Evolutionary conservation across 805 yeast genomes (phyloP).

Genomic region (Spathaspora girioi): DNA sequence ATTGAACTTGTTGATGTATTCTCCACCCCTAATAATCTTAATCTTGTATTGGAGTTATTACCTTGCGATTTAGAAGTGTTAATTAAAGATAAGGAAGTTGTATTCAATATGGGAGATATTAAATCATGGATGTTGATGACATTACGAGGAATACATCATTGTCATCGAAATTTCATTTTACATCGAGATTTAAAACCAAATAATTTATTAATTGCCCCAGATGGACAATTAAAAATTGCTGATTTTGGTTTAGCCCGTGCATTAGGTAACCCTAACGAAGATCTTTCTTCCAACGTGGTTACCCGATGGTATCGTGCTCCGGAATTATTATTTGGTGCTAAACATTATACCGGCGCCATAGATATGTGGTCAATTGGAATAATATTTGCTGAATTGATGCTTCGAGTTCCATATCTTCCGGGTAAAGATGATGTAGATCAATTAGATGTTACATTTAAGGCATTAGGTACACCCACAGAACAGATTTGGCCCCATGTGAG

Average conservation of each 20-base stretch:
- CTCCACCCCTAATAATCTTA: conserved; percentile 60
- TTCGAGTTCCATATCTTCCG: conserved; percentile 91
- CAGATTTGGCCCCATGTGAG: conserved; percentile 88
- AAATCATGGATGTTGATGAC: conserved; percentile 96
- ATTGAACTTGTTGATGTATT: conserved; percentile 89
- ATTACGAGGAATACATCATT: conserved; percentile 88
- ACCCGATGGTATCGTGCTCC: conserved; percentile 98
- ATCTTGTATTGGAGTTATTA: conserved; percentile 86
- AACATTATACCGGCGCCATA: conserved; percentile 42
- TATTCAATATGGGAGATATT: conserved; percentile 82
- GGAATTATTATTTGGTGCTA: conserved; percentile 42
- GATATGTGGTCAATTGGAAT: conserved; percentile 46
- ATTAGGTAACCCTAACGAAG: conserved; percentile 68
- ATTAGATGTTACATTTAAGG: conserved; percentile 87
- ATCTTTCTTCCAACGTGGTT: conserved; percentile 87
- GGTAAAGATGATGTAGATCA: conserved; percentile 91
- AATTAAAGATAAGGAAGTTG: conserved; percentile 71
- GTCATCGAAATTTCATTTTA: conserved; percentile 85
- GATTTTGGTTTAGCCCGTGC: conserved; percentile 96
- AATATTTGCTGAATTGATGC: conserved; percentile 93
- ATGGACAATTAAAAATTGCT: conserved; percentile 87
- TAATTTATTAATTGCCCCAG: conserved; percentile 80
- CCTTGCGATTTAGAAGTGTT: conserved; percentile 86
- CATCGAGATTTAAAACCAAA: conserved; percentile 95
- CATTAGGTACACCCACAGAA: conserved; percentile 94